phyloP scores from a whole-genome alignment of 306 rosid genomes.

The Vachellia pachyceras region DNA sequence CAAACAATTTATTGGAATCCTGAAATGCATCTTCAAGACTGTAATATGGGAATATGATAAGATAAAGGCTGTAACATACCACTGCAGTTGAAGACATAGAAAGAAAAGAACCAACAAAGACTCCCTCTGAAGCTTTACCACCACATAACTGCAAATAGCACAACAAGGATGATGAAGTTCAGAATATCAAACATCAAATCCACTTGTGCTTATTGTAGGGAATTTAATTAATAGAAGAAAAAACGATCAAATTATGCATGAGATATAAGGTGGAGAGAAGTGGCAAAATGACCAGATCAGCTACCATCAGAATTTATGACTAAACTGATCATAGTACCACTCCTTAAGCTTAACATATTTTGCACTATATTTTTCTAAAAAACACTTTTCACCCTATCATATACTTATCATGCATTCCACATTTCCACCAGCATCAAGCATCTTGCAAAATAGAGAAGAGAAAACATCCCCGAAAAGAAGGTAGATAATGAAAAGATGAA shows the following conservation, averaged over 20 bases:
- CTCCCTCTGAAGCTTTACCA: constrained; percentile 93
- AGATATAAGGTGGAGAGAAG: constrained; percentile 14
- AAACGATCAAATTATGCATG: constrained; percentile 24
- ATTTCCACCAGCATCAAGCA: background rate
- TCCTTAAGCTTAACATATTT: constrained; percentile 16
- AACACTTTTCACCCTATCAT: background rate
- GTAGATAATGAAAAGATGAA: background rate
- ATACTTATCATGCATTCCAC: background rate
- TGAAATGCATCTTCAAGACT: constrained; percentile 25
- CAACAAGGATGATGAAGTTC: constrained; percentile 41
- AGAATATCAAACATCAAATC: constrained; percentile 40
- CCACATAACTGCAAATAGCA: constrained; percentile 87
- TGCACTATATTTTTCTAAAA: background rate
- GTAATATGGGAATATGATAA: background rate
- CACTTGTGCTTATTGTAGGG: constrained; percentile 31
- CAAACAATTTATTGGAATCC: constrained; percentile 7
- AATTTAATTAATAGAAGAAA: constrained; percentile 14
- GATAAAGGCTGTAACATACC: constrained; percentile 64
- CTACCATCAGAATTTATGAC: constrained; percentile 25
- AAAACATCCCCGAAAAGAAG: background rate
- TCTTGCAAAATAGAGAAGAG: background rate
- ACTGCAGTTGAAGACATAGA: constrained; percentile 99
- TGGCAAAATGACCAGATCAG: constrained; percentile 8
- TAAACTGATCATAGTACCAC: constrained; percentile 30
- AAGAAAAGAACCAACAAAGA: constrained; percentile 86